Percentiles rank a stretch among this genome's conserved stretches.
Evolutionary conservation across 345 rosid species (phyloP).

Genomic region (Eucalyptus microcorys): DNA sequence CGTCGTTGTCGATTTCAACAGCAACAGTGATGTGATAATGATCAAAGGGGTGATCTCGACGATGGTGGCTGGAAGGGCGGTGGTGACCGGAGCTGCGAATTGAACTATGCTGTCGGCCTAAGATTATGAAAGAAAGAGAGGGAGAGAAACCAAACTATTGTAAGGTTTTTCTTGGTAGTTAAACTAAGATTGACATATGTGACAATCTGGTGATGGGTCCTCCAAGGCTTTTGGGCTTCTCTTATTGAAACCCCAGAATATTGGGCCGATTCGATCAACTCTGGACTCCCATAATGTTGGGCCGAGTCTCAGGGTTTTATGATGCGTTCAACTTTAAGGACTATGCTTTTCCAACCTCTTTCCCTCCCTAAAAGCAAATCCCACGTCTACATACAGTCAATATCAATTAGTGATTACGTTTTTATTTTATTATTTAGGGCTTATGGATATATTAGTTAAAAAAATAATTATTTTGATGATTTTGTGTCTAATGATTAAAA

Average conservation of each 20-base stretch:
- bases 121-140: not conserved
- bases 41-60: not conserved
- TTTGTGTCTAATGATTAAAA: not conserved
- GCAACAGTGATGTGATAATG: not conserved
- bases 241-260: not conserved
- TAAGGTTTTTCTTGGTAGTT: not conserved
- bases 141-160: not conserved
- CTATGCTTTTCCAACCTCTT: accelerated
- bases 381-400: not conserved
- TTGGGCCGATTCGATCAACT: not conserved
- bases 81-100: not conserved
- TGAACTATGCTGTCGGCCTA: not conserved
- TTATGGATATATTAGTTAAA: not conserved
- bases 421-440: not conserved
- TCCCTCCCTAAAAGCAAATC: not conserved
- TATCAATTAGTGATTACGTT: not conserved
- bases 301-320: not conserved
- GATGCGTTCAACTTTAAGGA: accelerated
- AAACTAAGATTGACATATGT: not conserved
- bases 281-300: not conserved
- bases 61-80: not conserved
- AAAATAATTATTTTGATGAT: not conserved
- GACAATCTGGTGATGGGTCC: not conserved
- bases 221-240: not conserved
- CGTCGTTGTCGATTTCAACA: not conserved